Conservation (phyloP, 1,284 basidiomycete species). For the Pascua guehoae region DNA sequence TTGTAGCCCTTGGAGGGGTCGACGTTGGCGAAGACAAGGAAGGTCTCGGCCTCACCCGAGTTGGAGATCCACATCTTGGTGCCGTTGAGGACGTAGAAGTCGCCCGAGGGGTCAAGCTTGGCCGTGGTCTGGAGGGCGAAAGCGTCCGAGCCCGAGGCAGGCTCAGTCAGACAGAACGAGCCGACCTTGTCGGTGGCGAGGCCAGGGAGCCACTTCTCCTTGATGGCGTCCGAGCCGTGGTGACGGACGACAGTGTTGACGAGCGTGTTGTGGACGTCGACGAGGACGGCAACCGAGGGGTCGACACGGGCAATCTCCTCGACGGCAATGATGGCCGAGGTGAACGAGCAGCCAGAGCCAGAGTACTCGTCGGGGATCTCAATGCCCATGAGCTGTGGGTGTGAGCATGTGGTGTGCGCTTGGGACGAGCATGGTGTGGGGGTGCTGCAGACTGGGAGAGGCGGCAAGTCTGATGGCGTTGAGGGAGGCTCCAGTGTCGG, state of each 20-base stretch:
- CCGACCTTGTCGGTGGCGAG: slow-evolving; percentile 79
- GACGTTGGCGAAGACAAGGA: slow-evolving; percentile 85
- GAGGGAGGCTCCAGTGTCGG: too few relatives aligned
- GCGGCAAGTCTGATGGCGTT: too few relatives aligned
- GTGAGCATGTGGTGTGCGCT: too few relatives aligned
- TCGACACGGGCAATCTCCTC: slow-evolving; percentile 89
- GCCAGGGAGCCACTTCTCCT: slow-evolving; percentile 83
- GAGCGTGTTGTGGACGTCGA: slow-evolving; percentile 97
- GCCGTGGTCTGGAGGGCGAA: slow-evolving; percentile 94
- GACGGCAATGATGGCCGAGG: slow-evolving; percentile 90
- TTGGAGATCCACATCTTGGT: slow-evolving; percentile 99
- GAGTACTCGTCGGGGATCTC: slow-evolving; percentile 81
- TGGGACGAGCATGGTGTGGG: too few relatives aligned
- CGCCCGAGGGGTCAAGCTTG: slow-evolving; percentile 60
- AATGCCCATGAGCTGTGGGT: slow-evolving; percentile 86
- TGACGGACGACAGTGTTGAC: slow-evolving; percentile 92
- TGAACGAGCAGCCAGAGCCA: slow-evolving; percentile 89
- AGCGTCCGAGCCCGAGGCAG: slow-evolving; percentile 90
- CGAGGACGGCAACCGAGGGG: slow-evolving; percentile 92
- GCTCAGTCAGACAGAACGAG: slow-evolving; percentile 93
- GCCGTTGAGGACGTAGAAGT: slow-evolving; percentile 31
- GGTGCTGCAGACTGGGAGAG: too few relatives aligned
- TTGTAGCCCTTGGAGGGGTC: slow-evolving; percentile 97
- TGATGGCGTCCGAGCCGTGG: slow-evolving; percentile 78
- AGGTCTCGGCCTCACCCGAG: slow-evolving; percentile 88